A percentile compares a stretch with the other conserved stretches of the same genome.
phyloP scores from a whole-genome alignment of 2,329 filamentous ascomycete genomes.

The Eutypa lata region DNA sequence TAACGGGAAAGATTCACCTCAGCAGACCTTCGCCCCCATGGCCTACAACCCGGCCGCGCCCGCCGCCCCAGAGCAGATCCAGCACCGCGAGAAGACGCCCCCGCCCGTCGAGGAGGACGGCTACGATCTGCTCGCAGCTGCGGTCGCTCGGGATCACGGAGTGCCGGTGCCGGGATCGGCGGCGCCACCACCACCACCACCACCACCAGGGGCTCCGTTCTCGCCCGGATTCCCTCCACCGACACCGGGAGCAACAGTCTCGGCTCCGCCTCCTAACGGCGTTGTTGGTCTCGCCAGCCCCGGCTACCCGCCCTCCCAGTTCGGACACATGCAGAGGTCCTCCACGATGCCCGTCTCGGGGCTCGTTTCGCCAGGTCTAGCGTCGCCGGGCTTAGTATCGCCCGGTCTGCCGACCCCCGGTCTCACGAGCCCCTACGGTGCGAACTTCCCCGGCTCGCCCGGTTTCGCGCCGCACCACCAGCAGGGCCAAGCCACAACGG shows the following conservation, averaged over 20 bases:
- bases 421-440: constrained; percentile 42
- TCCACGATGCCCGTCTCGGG: constrained; percentile 44
- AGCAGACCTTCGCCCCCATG: constrained; percentile 56
- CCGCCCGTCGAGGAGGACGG: constrained; percentile 67
- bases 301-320: constrained; percentile 41
- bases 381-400: constrained; percentile 32
- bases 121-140: constrained; percentile 55
- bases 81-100: constrained; percentile 75
- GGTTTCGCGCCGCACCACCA: constrained; percentile 37
- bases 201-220: constrained; percentile 38
- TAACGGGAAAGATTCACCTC: constrained; percentile 30
- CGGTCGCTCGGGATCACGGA: constrained; percentile 55
- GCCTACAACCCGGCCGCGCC: constrained; percentile 79
- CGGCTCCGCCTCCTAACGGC: background rate
- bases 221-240: constrained; percentile 45
- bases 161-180: constrained; percentile 38
- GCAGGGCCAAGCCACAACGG: background rate
- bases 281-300: constrained; percentile 35
- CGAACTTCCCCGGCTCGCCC: constrained; percentile 43
- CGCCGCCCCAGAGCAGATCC: constrained; percentile 67
- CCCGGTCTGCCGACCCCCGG: constrained; percentile 37
- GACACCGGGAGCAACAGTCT: constrained; percentile 6
- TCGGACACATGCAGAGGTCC: constrained; percentile 42
- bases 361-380: background rate
- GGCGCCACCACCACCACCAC: constrained; percentile 24